Percentiles rank a stretch among this genome's conserved stretches.
Conservation (phyloP, 140 eudicot species). For the Senecio squalidus region DNA sequence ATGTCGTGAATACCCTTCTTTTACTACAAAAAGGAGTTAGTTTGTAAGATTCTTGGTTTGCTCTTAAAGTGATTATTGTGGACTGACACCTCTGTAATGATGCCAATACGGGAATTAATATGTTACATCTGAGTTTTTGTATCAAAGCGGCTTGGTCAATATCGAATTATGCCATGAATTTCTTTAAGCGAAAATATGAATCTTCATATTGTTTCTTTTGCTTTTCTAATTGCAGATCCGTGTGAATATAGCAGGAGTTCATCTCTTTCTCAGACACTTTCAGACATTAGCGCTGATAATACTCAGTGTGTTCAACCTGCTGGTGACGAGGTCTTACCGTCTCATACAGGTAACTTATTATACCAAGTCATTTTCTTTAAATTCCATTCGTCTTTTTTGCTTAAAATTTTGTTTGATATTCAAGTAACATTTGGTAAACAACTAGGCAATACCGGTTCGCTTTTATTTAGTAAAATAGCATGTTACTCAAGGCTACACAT, state of each 20-base stretch:
- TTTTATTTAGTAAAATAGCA: neutral
- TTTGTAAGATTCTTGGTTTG: neutral
- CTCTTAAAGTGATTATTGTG: neutral
- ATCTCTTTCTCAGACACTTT: neutral
- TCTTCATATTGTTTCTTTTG: slow-evolving; percentile 6
- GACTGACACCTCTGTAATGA: neutral
- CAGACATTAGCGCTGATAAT: slow-evolving; percentile 1
- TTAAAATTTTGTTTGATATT: slow-evolving; percentile 1
- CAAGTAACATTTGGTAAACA: neutral
- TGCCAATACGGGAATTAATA: neutral
- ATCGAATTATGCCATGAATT: neutral
- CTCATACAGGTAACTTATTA: slow-evolving; percentile 39
- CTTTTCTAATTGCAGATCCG: slow-evolving; percentile 23
- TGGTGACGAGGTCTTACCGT: slow-evolving; percentile 15
- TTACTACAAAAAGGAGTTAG: neutral
- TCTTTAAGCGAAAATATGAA: neutral
- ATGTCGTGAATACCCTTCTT: neutral
- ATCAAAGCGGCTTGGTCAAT: neutral
- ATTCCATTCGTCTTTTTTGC: neutral
- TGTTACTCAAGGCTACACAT: no score
- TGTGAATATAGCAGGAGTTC: slow-evolving; percentile 4
- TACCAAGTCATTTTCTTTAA: neutral
- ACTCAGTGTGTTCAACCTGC: slow-evolving; percentile 16
- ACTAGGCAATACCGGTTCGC: neutral
- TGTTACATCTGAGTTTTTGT: neutral